Conservation (phyloP, 495 filamentous ascomycete species). For the Coniosporium apollinis region DNA sequence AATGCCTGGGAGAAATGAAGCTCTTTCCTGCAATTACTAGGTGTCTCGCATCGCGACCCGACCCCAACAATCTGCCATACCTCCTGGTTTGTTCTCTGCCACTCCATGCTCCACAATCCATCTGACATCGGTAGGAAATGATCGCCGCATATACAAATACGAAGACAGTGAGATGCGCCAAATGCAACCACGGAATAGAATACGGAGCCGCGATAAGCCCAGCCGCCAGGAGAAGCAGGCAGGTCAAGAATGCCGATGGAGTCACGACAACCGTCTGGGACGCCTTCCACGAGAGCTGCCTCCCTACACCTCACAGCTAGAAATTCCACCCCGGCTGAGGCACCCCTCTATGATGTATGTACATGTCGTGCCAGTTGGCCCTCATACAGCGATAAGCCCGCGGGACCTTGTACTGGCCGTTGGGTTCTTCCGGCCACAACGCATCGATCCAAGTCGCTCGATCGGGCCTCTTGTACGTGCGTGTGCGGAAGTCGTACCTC, state of each 20-base stretch:
- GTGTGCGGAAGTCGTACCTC: constrained; percentile 13
- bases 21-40: constrained; percentile 7
- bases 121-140: constrained; percentile 13
- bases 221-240: constrained; percentile 11
- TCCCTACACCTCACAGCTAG: constrained; percentile 1
- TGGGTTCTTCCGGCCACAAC: constrained; percentile 1
- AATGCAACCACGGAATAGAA: constrained; percentile 11
- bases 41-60: constrained; percentile 11
- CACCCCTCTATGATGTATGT: background rate
- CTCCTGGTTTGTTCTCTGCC: constrained; percentile 9
- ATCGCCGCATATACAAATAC: constrained; percentile 14
- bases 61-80: constrained; percentile 10
- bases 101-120: background rate
- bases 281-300: constrained; percentile 15
- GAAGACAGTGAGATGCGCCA: constrained; percentile 7
- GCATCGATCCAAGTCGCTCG: constrained; percentile 4
- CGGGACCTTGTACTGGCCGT: background rate
- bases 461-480: constrained; percentile 4
- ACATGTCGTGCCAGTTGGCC: background rate
- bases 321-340: background rate
- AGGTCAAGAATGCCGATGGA: constrained; percentile 2
- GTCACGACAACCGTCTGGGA: constrained; percentile 8
- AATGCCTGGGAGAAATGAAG: constrained; percentile 10
- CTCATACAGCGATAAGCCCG: too few relatives aligned
- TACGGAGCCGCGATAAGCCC: constrained; percentile 3